Conservation (phyloP, 441 rosid species). For the Biscutella laevigata region DNA sequence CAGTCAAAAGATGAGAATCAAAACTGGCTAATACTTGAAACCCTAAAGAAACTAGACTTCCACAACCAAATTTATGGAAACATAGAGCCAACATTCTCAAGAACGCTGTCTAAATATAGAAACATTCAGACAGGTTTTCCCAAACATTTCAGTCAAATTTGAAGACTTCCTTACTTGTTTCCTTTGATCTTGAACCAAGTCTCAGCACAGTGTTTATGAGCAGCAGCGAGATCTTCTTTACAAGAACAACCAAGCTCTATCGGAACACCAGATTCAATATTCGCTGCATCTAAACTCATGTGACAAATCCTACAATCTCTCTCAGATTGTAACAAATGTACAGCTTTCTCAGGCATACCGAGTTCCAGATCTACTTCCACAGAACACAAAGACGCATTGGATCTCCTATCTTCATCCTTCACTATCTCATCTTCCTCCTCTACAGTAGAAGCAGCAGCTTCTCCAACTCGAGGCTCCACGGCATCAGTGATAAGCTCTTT, state of each 20-base stretch:
- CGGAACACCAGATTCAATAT: constrained; percentile 33
- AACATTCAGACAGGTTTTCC: no score
- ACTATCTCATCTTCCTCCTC: constrained; percentile 29
- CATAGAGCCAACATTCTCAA: constrained; percentile 1
- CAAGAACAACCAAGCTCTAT: constrained; percentile 47
- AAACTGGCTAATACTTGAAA: neutral
- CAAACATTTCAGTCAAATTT: no score
- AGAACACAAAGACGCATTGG: constrained; percentile 27
- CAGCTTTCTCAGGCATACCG: constrained; percentile 14
- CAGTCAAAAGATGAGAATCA: neutral
- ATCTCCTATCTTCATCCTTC: constrained; percentile 24
- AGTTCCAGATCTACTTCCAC: constrained; percentile 40
- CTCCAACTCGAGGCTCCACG: constrained; percentile 3
- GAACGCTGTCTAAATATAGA: neutral
- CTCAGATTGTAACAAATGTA: constrained; percentile 25
- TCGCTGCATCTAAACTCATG: constrained; percentile 33
- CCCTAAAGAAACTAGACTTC: neutral
- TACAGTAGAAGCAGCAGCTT: neutral
- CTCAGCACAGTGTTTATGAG: constrained; percentile 44
- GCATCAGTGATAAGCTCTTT: neutral
- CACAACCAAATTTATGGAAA: neutral
- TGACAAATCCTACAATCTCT: constrained; percentile 51
- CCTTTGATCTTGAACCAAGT: constrained; percentile 47
- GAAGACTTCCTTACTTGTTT: constrained; percentile 27
- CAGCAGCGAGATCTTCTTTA: constrained; percentile 43